A percentile compares a stretch with the other conserved stretches of the same genome.
phyloP scores from a whole-genome alignment of 106 monocot genomes.

The Xerophyta viscosa region DNA sequence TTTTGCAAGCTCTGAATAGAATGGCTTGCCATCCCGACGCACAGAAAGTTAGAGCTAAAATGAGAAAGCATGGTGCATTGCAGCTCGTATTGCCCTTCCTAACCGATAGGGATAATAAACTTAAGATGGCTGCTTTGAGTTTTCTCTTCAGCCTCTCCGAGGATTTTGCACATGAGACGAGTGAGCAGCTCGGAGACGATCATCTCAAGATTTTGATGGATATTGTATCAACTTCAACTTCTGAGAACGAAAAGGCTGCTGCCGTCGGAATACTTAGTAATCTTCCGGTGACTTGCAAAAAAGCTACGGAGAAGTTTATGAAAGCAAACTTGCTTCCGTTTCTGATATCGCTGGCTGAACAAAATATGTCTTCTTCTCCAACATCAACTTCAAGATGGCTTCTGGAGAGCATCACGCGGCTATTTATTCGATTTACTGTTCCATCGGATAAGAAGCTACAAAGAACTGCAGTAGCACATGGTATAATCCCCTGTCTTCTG shows the following conservation, averaged over 20 bases:
- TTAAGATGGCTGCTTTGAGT: conserved; percentile 37
- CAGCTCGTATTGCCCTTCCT: conserved; percentile 61
- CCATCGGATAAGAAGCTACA: conserved; percentile 76
- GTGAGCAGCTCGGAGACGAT: conserved; percentile 30
- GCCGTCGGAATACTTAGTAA: conserved; percentile 64
- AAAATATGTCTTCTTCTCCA: conserved; percentile 5
- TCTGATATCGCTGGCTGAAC: conserved; percentile 30
- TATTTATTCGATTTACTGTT: conserved; percentile 61
- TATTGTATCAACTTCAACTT: conserved; percentile 23
- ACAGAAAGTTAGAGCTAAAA: conserved; percentile 33
- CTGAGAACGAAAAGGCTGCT: conserved; percentile 46
- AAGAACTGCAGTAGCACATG: conserved; percentile 32
- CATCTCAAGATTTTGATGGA: conserved; percentile 43
- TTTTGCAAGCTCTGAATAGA: conserved; percentile 56
- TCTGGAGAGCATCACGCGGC: conserved; percentile 47
- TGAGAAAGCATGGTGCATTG: conserved; percentile 54
- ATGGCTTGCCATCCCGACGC: conserved; percentile 44
- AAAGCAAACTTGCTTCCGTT: conserved; percentile 50
- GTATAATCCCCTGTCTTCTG: conserved; percentile 55
- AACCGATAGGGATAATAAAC: conserved; percentile 22
- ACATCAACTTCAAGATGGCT: conserved; percentile 14
- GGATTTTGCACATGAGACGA: conserved; percentile 31
- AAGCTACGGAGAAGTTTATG: conserved; percentile 40
- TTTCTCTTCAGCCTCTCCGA: conserved; percentile 55
- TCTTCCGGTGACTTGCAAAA: conserved; percentile 51